Conservation (phyloP, 2,329 filamentous ascomycete species). For the Juglanconis juglandina region DNA sequence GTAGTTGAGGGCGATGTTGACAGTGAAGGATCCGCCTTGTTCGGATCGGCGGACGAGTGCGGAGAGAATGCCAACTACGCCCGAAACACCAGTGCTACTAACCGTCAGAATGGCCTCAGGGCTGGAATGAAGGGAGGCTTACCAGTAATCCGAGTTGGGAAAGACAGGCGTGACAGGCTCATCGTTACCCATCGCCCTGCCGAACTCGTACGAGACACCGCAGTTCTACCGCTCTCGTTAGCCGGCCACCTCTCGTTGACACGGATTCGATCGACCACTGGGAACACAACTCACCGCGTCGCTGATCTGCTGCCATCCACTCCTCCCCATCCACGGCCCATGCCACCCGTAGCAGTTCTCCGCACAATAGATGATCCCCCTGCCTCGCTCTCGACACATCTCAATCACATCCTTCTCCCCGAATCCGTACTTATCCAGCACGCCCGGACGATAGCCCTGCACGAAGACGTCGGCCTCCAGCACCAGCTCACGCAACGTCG, state of each 20-base stretch:
- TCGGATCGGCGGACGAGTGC: slow-evolving; percentile 25
- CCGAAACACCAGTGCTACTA: slow-evolving; percentile 31
- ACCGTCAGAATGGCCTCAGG: no score
- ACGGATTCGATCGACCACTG: not conserved
- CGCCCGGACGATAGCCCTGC: slow-evolving; percentile 47
- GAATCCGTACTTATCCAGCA: slow-evolving; percentile 39
- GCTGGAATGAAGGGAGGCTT: slow-evolving; percentile 20
- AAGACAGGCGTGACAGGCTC: slow-evolving; percentile 28
- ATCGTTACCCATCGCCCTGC: slow-evolving; percentile 36
- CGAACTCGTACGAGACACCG: slow-evolving; percentile 45
- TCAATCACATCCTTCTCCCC: slow-evolving; percentile 36
- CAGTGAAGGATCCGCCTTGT: slow-evolving; percentile 1
- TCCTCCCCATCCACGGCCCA: slow-evolving; percentile 40
- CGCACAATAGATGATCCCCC: slow-evolving; percentile 44
- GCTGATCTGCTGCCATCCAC: slow-evolving; percentile 51
- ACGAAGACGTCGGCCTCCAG: slow-evolving; percentile 50
- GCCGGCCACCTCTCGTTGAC: slow-evolving; percentile 26
- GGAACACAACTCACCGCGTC: slow-evolving; percentile 36
- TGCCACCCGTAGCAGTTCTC: slow-evolving; percentile 50
- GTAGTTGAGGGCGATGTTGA: slow-evolving; percentile 35
- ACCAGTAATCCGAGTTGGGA: slow-evolving; percentile 32
- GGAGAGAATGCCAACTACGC: slow-evolving; percentile 36
- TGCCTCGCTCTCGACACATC: slow-evolving; percentile 36
- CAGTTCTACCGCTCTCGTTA: slow-evolving; percentile 34
- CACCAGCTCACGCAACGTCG: slow-evolving; percentile 38